Percentiles rank a stretch among this genome's conserved stretches.
These are phyloP conservation scores for Umbilicaria muhlenbergii DNA, from an alignment of 495 filamentous ascomycete genomes.

Conservation along the genomic window DNA sequence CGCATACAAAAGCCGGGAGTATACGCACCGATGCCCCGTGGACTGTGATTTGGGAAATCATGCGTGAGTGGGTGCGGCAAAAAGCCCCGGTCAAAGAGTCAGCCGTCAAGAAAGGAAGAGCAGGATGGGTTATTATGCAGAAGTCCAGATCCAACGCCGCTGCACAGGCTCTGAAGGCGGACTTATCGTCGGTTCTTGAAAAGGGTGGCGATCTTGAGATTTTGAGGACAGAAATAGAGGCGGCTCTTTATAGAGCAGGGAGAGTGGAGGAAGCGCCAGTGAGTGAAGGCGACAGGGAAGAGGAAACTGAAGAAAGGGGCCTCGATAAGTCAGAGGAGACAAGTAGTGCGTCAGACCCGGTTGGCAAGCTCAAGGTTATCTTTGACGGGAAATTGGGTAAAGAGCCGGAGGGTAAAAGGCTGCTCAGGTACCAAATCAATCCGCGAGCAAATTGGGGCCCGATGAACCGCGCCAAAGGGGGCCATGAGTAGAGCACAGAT, in stretches of 20 bases:
- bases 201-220: slow-evolving; percentile 22
- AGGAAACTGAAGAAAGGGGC: neutral
- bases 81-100: slow-evolving; percentile 55
- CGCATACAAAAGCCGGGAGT: slow-evolving; percentile 74
- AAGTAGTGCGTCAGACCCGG: neutral
- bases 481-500: neutral
- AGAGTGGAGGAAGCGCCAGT: slow-evolving; percentile 4
- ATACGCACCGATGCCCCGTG: slow-evolving; percentile 86
- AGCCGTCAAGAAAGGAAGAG: slow-evolving; percentile 46
- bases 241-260: slow-evolving; percentile 27
- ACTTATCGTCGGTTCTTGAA: slow-evolving; percentile 20
- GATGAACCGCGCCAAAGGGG: slow-evolving; percentile 54
- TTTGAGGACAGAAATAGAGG: slow-evolving; percentile 29
- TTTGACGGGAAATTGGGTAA: slow-evolving; percentile 73
- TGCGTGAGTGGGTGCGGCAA: slow-evolving; percentile 79
- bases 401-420: slow-evolving; percentile 42
- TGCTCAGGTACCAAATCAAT: slow-evolving; percentile 77
- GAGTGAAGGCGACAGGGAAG: neutral
- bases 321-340: slow-evolving; percentile 20
- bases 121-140: slow-evolving; percentile 51
- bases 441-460: slow-evolving; percentile 89
- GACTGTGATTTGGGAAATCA: slow-evolving; percentile 80
- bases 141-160: slow-evolving; percentile 18
- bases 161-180: slow-evolving; percentile 16
- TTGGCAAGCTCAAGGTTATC: slow-evolving; percentile 41